Percentiles rank a stretch among this genome's conserved stretches.
These are phyloP conservation scores for Cladobotryum mycophilum DNA, from an alignment of 2,329 filamentous ascomycete species.

Conservation along the genomic window DNA sequence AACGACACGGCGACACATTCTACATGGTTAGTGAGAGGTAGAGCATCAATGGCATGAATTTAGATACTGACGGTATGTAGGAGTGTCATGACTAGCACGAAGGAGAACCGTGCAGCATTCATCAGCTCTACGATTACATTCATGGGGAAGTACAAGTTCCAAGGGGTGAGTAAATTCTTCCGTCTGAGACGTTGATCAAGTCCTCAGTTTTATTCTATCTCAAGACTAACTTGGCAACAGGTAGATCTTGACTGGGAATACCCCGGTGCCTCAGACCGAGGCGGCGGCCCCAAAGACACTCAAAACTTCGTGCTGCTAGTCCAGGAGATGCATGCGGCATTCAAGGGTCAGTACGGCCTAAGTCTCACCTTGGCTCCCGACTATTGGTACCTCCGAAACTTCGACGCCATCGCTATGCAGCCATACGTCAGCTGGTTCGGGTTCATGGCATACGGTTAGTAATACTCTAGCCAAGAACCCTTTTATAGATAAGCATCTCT, in stretches of 20 bases:
- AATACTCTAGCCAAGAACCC: no score
- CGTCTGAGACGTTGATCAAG: no score
- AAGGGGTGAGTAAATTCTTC: slow-evolving; percentile 15
- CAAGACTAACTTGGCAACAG: not conserved
- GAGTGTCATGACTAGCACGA: slow-evolving; percentile 19
- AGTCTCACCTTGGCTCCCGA: slow-evolving; percentile 30
- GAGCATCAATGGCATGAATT: not conserved
- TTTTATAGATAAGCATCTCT: not conserved
- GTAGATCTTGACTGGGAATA: slow-evolving; percentile 43
- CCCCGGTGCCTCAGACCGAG: slow-evolving; percentile 30
- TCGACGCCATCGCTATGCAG: slow-evolving; percentile 23
- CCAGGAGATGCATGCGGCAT: slow-evolving; percentile 26
- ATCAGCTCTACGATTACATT: slow-evolving; percentile 25
- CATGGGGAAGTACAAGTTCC: slow-evolving; percentile 18
- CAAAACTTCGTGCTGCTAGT: slow-evolving; percentile 30
- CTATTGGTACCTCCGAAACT: slow-evolving; percentile 34
- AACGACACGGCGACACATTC: slow-evolving; percentile 15
- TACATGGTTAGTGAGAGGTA: slow-evolving; percentile 16
- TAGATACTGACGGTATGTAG: not conserved
- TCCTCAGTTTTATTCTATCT: not conserved
- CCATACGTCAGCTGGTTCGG: slow-evolving; percentile 8
- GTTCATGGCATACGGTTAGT: slow-evolving; percentile 1
- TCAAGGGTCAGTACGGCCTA: slow-evolving; percentile 31
- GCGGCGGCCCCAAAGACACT: slow-evolving; percentile 30
- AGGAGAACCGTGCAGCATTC: slow-evolving; percentile 27